Conservation (phyloP, 192 early-diverging fungal species). For the Podila clonocystis region DNA sequence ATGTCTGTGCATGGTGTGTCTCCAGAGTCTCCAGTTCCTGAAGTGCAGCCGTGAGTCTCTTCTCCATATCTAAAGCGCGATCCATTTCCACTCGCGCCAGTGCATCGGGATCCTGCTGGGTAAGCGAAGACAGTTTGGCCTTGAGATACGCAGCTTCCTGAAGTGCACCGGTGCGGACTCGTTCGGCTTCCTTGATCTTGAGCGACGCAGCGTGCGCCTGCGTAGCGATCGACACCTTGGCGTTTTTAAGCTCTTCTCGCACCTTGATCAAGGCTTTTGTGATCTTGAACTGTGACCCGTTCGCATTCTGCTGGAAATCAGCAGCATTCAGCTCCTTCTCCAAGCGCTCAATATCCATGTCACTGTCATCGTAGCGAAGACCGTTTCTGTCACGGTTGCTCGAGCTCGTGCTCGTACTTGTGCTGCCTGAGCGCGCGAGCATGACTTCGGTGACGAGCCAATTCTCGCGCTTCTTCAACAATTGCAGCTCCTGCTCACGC, state of each 20-base stretch:
- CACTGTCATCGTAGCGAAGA: slow-evolving; percentile 18
- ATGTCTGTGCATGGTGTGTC: slow-evolving; percentile 40
- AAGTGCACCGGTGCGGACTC: slow-evolving; percentile 60
- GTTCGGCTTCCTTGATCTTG: slow-evolving; percentile 60
- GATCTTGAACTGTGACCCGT: slow-evolving; percentile 56
- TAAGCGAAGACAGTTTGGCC: slow-evolving; percentile 57
- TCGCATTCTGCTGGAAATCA: slow-evolving; percentile 16
- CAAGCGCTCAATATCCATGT: slow-evolving; percentile 30
- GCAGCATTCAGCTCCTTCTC: slow-evolving; percentile 13
- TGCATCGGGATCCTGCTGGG: slow-evolving; percentile 45
- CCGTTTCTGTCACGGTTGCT: slow-evolving; percentile 3
- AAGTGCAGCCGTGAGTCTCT: slow-evolving; percentile 53
- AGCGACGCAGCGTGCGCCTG: slow-evolving; percentile 58
- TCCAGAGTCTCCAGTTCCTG: slow-evolving; percentile 53
- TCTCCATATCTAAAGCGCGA: slow-evolving; percentile 56
- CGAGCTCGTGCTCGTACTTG: not conserved
- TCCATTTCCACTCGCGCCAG: slow-evolving; percentile 56
- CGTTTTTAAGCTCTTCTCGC: slow-evolving; percentile 56
- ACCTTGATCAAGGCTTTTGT: slow-evolving; percentile 55
- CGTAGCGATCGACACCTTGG: slow-evolving; percentile 54
- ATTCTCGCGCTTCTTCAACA: slow-evolving; percentile 33
- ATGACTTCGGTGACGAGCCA: slow-evolving; percentile 45
- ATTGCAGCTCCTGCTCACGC: slow-evolving; percentile 5
- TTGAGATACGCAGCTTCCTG: slow-evolving; percentile 67
- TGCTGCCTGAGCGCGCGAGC: slow-evolving; percentile 1